Conservation (phyloP, 2,329 filamentous ascomycete genomes). For the Lecanosticta acicola region DNA sequence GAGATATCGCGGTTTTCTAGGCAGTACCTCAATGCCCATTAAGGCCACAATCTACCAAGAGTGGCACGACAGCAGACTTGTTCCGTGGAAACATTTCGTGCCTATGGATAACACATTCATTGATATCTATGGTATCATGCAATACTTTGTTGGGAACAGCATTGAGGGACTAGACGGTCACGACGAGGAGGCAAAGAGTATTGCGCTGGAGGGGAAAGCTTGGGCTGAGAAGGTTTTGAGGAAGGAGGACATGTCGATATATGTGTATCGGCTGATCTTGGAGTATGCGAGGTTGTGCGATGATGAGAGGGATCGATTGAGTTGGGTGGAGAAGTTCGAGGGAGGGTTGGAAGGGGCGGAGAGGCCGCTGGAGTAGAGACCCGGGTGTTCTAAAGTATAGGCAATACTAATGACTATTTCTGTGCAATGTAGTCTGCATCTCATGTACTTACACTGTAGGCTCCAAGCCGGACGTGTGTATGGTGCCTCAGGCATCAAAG, state of each 20-base stretch:
- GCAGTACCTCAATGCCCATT: constrained; percentile 25
- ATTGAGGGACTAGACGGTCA: constrained; percentile 30
- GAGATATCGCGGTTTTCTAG: constrained; percentile 30
- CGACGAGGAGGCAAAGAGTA: constrained; percentile 56
- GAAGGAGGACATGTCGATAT: constrained; percentile 68
- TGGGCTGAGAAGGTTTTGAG: constrained; percentile 66
- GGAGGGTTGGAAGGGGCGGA: not conserved
- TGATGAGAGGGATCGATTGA: constrained; percentile 37
- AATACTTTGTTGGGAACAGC: constrained; percentile 52
- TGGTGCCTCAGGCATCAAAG: too few species aligned
- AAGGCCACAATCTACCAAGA: constrained; percentile 36
- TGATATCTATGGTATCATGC: constrained; percentile 28
- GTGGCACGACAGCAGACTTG: constrained; percentile 34
- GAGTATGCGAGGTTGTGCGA: constrained; percentile 42
- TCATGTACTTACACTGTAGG: too few species aligned
- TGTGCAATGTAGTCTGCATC: too few species aligned
- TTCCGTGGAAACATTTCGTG: constrained; percentile 35
- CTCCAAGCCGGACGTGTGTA: too few species aligned
- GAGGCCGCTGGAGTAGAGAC: not conserved
- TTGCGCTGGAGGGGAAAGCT: constrained; percentile 59
- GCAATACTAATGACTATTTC: too few species aligned
- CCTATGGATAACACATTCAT: constrained; percentile 29
- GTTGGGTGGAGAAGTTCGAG: constrained; percentile 30
- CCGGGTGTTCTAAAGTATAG: not conserved
- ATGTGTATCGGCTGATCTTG: constrained; percentile 55